Evolutionary conservation across 495 filamentous ascomycete species (phyloP), one percentile per base, ranked within the genome.

Genomic region (Hypoxylon lenormandii): DNA sequence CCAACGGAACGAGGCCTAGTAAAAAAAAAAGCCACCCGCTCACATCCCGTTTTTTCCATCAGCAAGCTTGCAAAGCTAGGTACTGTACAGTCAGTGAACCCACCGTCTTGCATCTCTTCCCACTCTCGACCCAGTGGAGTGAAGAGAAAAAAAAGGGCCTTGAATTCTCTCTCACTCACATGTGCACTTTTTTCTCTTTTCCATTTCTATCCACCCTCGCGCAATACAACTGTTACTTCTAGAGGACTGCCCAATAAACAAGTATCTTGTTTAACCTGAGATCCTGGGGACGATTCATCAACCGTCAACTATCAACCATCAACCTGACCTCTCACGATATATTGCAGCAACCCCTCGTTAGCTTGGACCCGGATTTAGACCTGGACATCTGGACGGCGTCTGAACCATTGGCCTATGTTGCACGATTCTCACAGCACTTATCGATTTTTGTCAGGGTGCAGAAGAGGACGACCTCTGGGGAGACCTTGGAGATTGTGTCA

Each of bases 201-300:
- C 58, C 50, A 66, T 52, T 70, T 59, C 64, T 40, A 64, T 59
- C 69, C 69, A 72, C 69, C 69, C 48, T 72, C 69, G 69, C 64
- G 59, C 69, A 69, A 68, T 72, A 68, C 64, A 55, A 64, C 69
- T 48, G 63, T 67, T 52, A 59, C 49, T 52, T 40, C 58, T 59
- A n/a, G 50, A 58, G 49, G n/a, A 52, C 54, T 55, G 22, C 5
- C 59, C 64, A 68, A 68, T 68, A 69, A 47, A 64, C 59, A 72
- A 67, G 40, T 38, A 48, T 55, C 22, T 28, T 19, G 54, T 60
- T 37, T 40, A 46, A 72, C 59, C 59, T 26, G 23, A 59, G 47
- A 50, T 37, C n/a, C 43, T 57, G 60, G 69, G 50, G 50, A 64
- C 59, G 63, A 60, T 46, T 28, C n/a, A n/a, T n/a, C n/a, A n/a